These are phyloP conservation scores for Penicillium salamii DNA, from an alignment of 495 filamentous ascomycete genomes.

Conservation along the genomic window DNA sequence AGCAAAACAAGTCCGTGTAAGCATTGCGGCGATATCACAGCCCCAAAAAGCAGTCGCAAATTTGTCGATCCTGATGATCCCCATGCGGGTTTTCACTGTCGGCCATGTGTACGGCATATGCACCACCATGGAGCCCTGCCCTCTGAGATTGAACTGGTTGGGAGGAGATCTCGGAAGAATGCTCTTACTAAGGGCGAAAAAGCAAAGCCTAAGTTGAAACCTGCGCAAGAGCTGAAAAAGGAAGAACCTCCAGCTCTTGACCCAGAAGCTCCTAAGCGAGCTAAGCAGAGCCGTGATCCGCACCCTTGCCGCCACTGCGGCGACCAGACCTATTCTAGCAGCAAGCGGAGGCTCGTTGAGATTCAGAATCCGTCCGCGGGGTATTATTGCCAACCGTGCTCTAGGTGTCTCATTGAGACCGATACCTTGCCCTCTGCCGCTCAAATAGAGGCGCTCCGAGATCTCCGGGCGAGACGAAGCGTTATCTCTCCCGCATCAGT, in stretches of 20 bases:
- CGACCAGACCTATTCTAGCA: not conserved
- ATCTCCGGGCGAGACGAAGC: not conserved
- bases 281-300: constrained; percentile 1
- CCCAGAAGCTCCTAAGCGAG: not conserved
- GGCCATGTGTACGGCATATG: not conserved
- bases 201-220: not conserved
- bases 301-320: constrained; percentile 3
- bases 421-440: not conserved
- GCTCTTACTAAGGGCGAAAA: not conserved
- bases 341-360: constrained; percentile 1
- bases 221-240: not conserved
- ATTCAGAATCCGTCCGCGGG: not conserved
- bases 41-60: not conserved
- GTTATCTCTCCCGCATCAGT: not conserved
- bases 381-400: constrained; percentile 6
- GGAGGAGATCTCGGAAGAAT: too few species aligned
- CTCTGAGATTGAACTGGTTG: not conserved
- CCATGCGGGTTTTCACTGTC: constrained; percentile 2
- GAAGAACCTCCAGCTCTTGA: not conserved
- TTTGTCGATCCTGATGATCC: not conserved
- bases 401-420: not conserved
- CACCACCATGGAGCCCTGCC: not conserved
- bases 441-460: not conserved
- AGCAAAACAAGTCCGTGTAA: not conserved
- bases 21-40: not conserved